A percentile compares a stretch with the other conserved stretches of the same genome.
Evolutionary conservation across 2,329 filamentous ascomycete species (phyloP).

Genomic region (Cyphellophora attinorum): DNA sequence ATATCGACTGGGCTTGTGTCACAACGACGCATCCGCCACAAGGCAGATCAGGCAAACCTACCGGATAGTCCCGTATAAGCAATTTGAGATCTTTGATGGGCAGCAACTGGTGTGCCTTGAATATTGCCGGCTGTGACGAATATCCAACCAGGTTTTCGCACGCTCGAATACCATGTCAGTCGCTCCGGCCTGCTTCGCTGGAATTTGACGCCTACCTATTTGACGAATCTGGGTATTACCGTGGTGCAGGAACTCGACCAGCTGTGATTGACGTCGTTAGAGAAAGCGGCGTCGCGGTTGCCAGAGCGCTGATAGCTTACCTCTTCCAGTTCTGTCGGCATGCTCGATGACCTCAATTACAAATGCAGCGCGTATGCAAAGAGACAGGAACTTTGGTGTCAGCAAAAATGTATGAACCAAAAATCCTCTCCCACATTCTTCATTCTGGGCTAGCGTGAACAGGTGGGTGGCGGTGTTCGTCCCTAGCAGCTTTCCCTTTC

Average conservation of each 20-base stretch:
- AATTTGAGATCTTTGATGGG: conserved; percentile 84
- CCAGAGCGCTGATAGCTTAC: conserved; percentile 32
- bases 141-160: conserved; percentile 82
- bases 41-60: conserved; percentile 33
- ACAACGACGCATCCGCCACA: neutral
- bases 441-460: neutral
- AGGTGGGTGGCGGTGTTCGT: neutral
- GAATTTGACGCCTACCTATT: conserved; percentile 45
- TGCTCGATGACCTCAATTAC: conserved; percentile 28
- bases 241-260: conserved; percentile 88
- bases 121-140: conserved; percentile 64
- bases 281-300: conserved; percentile 6
- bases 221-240: conserved; percentile 84
- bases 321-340: conserved; percentile 71
- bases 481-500: too few relatives aligned
- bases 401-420: too few relatives aligned
- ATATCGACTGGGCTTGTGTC: neutral
- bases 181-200: neutral
- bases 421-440: too few relatives aligned
- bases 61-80: conserved; percentile 71
- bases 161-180: conserved; percentile 39
- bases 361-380: neutral
- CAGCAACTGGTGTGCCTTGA: conserved; percentile 69
- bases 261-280: conserved; percentile 38
- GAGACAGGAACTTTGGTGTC: neutral